Evolutionary conservation across 1,284 basidiomycete species (phyloP).

Genomic region (Golubevia pallescens): DNA sequence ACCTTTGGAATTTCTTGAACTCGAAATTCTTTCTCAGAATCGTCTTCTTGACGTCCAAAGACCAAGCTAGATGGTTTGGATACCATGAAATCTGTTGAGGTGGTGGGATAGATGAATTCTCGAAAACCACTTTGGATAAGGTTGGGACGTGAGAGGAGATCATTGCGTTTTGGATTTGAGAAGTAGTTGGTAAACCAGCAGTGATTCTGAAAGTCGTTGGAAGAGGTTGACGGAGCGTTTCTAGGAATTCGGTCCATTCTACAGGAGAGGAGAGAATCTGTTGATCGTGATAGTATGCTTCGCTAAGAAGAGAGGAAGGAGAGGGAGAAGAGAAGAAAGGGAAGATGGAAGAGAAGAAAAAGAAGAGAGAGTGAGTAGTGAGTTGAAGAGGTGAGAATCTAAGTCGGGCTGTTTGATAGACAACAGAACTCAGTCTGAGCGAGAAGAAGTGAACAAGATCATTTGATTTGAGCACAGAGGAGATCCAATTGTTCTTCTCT

Average conservation of each 20-base stretch:
- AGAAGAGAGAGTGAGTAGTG: neutral
- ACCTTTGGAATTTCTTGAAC: slow-evolving; percentile 94
- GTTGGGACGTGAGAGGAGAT: slow-evolving; percentile 48
- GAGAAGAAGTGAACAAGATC: no score
- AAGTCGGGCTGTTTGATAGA: no score
- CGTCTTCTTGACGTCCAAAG: slow-evolving; percentile 88
- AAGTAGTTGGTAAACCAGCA: slow-evolving; percentile 47
- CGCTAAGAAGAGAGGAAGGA: slow-evolving; percentile 7
- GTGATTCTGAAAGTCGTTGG: slow-evolving; percentile 95
- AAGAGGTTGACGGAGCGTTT: slow-evolving; percentile 74
- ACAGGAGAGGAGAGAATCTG: slow-evolving; percentile 37
- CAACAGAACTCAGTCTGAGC: no score
- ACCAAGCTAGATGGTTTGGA: slow-evolving; percentile 91
- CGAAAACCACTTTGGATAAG: slow-evolving; percentile 45
- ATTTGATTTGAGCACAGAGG: no score
- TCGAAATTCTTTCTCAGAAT: slow-evolving; percentile 87
- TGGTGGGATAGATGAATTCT: no score
- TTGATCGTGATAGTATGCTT: slow-evolving; percentile 60
- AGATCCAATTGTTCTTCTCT: neutral
- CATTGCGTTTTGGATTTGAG: slow-evolving; percentile 48
- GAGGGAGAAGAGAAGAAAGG: neutral
- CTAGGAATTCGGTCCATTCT: slow-evolving; percentile 82
- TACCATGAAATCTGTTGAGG: slow-evolving; percentile 68
- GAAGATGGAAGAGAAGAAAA: neutral
- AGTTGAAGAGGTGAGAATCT: no score